Conservation (phyloP, 306 rosid species). For the Cucumis cinereus region DNA sequence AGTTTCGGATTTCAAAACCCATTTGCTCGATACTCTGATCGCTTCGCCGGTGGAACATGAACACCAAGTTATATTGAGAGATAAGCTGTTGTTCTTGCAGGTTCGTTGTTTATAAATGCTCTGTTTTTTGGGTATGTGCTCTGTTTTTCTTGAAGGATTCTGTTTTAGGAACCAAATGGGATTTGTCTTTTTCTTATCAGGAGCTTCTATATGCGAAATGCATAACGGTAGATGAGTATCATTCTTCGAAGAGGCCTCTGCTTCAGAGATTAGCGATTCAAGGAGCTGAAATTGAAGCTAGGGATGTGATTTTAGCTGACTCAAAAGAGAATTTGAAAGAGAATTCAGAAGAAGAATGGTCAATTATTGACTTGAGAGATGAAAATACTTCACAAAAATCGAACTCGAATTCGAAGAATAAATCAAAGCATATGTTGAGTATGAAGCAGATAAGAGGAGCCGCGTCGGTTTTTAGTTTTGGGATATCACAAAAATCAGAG, state of each 20-base stretch:
- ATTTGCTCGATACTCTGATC: constrained; percentile 72
- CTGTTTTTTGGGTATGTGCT: not conserved
- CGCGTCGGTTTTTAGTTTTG: constrained; percentile 58
- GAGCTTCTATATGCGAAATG: constrained; percentile 83
- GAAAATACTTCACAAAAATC: constrained; percentile 33
- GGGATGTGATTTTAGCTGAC: constrained; percentile 41
- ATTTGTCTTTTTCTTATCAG: constrained; percentile 16
- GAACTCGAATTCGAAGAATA: constrained; percentile 37
- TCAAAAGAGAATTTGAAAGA: constrained; percentile 26
- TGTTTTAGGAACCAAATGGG: not conserved
- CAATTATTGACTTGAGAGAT: constrained; percentile 73
- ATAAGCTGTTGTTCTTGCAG: constrained; percentile 76
- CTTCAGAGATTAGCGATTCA: constrained; percentile 67
- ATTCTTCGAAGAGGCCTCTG: constrained; percentile 78
- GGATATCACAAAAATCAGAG: constrained; percentile 31
- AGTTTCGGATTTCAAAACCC: constrained; percentile 50
- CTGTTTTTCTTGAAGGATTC: not conserved
- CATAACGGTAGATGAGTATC: constrained; percentile 68
- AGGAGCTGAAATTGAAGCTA: constrained; percentile 69
- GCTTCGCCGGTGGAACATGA: constrained; percentile 57
- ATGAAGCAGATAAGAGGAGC: constrained; percentile 77
- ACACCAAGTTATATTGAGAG: constrained; percentile 50
- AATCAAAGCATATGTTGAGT: constrained; percentile 36
- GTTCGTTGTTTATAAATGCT: constrained; percentile 18
- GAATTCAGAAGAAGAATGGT: constrained; percentile 66